Base-by-base conservation (phyloP, 768 basidiomycete species). In the Boletales sp. region DNA sequence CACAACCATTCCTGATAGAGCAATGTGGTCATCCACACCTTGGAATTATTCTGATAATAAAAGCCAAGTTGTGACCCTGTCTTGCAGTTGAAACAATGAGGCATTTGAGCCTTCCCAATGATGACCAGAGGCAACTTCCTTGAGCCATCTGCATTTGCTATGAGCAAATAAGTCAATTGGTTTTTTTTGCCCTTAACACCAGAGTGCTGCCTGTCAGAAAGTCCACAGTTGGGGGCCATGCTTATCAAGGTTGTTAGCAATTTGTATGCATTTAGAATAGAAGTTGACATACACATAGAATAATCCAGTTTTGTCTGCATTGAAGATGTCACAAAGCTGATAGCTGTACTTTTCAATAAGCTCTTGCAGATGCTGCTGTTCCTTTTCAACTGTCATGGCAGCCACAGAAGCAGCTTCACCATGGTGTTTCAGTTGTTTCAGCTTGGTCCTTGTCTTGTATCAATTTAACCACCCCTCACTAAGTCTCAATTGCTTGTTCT, bases 301-400 rank as follows among this genome's bases (percentile, higher is more conserved):
- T 2, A 71, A 53, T 0, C 66, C 59, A 0, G 66, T 67, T 46
- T 73, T 65, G 50, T 74, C 71, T 52, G 65, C 60, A 50, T 74
- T 74, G 36, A 67, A 74, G 15, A 70, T 15, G 48, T 74, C 67
- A 15, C 49, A 41, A 6, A 51, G 44, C 35, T 48, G 15, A 49
- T 70, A 73, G 0, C 59, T 57, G 49, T 45, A n/a, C 12, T 66
- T 53, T 35, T 55, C 43, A 8, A 72, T 67, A 1, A 73, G 34
- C 18, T 62, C 57, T 33, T 61, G 55, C 2, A 75, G 32, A 0
- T 55, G 48, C 6, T 55, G 31, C 2, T 53, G 36, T 51, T 74
- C 70, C 0, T 44, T 35, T 14, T 63, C 62, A 17, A 71, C 59
- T 35, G 33, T 41, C 0, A 39, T n/a, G 0, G 8, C 0, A 8